phyloP scores from a whole-genome alignment of 129 eudicot species.

The Heracleum sosnowskyi region DNA sequence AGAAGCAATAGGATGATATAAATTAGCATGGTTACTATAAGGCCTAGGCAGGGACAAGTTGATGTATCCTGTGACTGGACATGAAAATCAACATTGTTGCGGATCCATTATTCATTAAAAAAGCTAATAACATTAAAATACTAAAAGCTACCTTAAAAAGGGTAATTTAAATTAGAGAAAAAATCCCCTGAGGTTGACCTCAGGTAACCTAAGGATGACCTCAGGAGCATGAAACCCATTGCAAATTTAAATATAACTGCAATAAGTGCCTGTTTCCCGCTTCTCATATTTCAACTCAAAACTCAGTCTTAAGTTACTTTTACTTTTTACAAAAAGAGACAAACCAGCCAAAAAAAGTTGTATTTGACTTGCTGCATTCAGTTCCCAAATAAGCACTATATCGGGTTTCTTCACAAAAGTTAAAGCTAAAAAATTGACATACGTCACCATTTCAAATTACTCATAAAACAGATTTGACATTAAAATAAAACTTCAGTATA shows the following conservation, averaged over 20 bases:
- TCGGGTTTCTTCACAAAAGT: background rate
- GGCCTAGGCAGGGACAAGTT: background rate
- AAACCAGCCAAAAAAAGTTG: background rate
- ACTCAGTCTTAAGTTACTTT: background rate
- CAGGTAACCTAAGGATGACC: no score
- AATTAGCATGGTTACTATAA: background rate
- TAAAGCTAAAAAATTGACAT: background rate
- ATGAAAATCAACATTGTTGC: background rate
- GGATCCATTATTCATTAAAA: background rate
- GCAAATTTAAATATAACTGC: background rate
- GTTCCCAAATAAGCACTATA: background rate
- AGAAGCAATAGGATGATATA: background rate
- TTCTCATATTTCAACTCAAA: background rate
- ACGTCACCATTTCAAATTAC: background rate
- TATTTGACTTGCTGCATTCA: no score
- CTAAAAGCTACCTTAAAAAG: background rate
- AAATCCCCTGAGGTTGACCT: no score
- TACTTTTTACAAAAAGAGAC: background rate
- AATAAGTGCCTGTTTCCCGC: background rate
- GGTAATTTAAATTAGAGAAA: background rate
- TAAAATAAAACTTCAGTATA: background rate
- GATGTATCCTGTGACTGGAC: background rate
- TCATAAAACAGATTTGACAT: background rate
- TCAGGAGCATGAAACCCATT: no score
- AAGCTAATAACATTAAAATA: no score